phyloP scores from a whole-genome alignment of 2,329 filamentous ascomycete species.

The Tympanopsis confertula region DNA sequence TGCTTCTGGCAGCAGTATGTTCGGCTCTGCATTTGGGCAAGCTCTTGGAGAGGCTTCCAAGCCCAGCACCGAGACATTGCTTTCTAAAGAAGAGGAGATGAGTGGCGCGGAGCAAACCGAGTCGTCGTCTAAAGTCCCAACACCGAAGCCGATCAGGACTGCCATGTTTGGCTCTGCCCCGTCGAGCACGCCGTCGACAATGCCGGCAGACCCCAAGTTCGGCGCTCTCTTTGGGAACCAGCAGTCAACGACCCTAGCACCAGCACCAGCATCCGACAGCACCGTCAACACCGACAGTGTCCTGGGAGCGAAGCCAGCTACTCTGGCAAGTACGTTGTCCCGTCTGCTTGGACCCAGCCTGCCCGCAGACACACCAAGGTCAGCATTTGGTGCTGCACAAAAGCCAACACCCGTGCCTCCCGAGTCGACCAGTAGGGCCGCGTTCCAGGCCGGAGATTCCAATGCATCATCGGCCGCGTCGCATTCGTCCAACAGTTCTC shows the following conservation, averaged over 20 bases:
- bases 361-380: neutral
- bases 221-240: too few relatives aligned
- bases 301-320: too few relatives aligned
- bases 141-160: constrained; percentile 19
- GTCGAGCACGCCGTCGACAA: too few relatives aligned
- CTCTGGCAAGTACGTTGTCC: too few relatives aligned
- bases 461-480: constrained; percentile 38
- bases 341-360: neutral
- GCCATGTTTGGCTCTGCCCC: constrained; percentile 1
- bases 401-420: constrained; percentile 35
- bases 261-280: too few relatives aligned
- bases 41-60: constrained; percentile 37
- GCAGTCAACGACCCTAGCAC: too few relatives aligned
- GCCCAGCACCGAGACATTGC: constrained; percentile 17
- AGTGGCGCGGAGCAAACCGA: constrained; percentile 20
- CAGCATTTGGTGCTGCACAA: neutral
- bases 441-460: constrained; percentile 35
- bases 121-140: constrained; percentile 18
- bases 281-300: too few relatives aligned
- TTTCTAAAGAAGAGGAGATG: constrained; percentile 41
- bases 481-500: constrained; percentile 14
- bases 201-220: too few relatives aligned
- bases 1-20: constrained; percentile 32
- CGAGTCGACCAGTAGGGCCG: constrained; percentile 39
- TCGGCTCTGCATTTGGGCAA: constrained; percentile 49